phyloP scores from a whole-genome alignment of 2,329 filamentous ascomycete genomes.

The Exophiala sideris region DNA sequence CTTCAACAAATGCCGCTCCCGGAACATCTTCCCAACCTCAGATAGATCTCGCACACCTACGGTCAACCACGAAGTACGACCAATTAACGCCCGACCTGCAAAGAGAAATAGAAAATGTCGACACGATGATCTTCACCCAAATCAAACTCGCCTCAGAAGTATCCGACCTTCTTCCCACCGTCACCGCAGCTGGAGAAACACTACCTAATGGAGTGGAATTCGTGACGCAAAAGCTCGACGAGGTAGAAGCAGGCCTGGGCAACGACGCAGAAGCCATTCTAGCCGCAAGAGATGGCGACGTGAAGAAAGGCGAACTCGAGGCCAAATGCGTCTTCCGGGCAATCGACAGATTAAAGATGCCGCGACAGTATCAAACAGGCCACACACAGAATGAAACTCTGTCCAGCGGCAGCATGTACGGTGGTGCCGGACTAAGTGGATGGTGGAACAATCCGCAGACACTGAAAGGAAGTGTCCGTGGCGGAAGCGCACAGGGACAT shows the following conservation, averaged over 20 bases:
- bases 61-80: slow-evolving; percentile 85
- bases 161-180: slow-evolving; percentile 64
- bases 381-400: slow-evolving; percentile 22
- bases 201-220: slow-evolving; percentile 65
- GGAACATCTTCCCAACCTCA: slow-evolving; percentile 65
- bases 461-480: slow-evolving; percentile 31
- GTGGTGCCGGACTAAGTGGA: slow-evolving; percentile 27
- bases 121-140: slow-evolving; percentile 75
- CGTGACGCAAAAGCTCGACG: slow-evolving; percentile 59
- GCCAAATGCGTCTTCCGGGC: slow-evolving; percentile 69
- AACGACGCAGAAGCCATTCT: slow-evolving; percentile 62
- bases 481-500: slow-evolving; percentile 35
- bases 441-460: slow-evolving; percentile 33
- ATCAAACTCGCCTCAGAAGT: slow-evolving; percentile 71
- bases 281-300: slow-evolving; percentile 54
- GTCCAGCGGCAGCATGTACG: slow-evolving; percentile 20
- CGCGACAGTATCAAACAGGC: slow-evolving; percentile 58
- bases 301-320: slow-evolving; percentile 63
- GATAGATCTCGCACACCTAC: slow-evolving; percentile 73
- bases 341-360: slow-evolving; percentile 70
- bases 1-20: slow-evolving; percentile 42
- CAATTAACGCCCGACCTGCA: slow-evolving; percentile 82
- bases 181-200: slow-evolving; percentile 61
- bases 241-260: slow-evolving; percentile 60
- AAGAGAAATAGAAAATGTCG: slow-evolving; percentile 70